These are phyloP conservation scores for Aspergillus caelatus DNA, from an alignment of 2,329 filamentous ascomycete species.

Conservation along the genomic window DNA sequence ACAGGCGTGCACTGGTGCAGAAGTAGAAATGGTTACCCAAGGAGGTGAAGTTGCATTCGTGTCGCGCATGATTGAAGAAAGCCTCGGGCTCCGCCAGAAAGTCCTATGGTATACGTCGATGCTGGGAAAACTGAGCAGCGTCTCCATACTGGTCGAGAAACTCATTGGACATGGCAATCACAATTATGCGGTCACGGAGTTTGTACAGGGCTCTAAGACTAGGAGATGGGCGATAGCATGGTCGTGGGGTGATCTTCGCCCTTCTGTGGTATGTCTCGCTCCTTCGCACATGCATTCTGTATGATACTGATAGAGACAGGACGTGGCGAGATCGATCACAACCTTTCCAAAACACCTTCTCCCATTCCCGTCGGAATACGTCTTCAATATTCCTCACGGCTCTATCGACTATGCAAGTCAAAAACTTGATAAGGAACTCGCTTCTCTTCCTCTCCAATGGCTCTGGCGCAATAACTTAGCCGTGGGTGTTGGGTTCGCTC, in stretches of 20 bases:
- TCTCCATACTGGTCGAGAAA: slow-evolving; percentile 63
- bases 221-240: slow-evolving; percentile 86
- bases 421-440: slow-evolving; percentile 54
- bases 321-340: slow-evolving; percentile 41
- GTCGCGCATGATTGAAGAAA: slow-evolving; percentile 70
- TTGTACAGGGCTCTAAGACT: slow-evolving; percentile 77
- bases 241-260: slow-evolving; percentile 74
- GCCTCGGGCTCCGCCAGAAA: slow-evolving; percentile 58
- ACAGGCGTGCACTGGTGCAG: slow-evolving; percentile 70
- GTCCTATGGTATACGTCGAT: slow-evolving; percentile 91
- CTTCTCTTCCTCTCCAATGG: slow-evolving; percentile 65
- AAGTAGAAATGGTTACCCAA: slow-evolving; percentile 80
- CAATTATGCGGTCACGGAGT: slow-evolving; percentile 82
- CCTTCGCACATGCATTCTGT: background rate
- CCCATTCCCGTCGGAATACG: slow-evolving; percentile 56
- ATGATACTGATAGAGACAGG: slow-evolving; percentile 22
- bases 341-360: slow-evolving; percentile 55
- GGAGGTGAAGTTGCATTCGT: slow-evolving; percentile 82
- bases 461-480: slow-evolving; percentile 59
- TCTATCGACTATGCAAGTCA: slow-evolving; percentile 36
- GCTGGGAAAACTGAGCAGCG: slow-evolving; percentile 79
- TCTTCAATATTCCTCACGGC: slow-evolving; percentile 40
- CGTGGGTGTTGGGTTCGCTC: slow-evolving; percentile 64
- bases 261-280: slow-evolving; percentile 51
- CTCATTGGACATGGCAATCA: slow-evolving; percentile 59